phyloP scores from a whole-genome alignment of 192 early-diverging fungal species.

The Jimgerdemannia lactiflua region DNA sequence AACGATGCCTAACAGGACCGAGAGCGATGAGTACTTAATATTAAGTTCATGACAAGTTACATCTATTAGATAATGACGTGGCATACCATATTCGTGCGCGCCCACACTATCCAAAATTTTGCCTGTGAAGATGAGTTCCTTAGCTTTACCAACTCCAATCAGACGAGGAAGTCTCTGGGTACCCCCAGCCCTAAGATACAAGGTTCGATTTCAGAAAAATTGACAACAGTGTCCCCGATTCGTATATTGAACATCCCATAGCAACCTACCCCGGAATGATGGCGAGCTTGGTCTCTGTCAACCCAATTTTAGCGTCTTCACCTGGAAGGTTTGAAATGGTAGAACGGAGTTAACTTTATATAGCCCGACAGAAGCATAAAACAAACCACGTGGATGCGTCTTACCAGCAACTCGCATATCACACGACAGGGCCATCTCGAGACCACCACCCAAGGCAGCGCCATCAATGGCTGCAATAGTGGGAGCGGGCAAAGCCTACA shows the following conservation, averaged over 20 bases:
- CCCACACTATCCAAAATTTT: conserved; percentile 55
- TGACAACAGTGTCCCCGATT: neutral
- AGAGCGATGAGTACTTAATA: neutral
- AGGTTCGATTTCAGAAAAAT: neutral
- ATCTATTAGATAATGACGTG: conserved; percentile 14
- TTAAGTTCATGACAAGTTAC: neutral
- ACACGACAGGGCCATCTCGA: conserved; percentile 87
- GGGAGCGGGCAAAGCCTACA: conserved; percentile 78
- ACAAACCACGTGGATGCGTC: neutral
- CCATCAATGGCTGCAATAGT: conserved; percentile 96
- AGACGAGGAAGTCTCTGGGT: conserved; percentile 88
- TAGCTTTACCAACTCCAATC: conserved; percentile 83
- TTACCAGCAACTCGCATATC: conserved; percentile 86
- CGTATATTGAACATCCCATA: neutral
- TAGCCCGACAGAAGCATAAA: neutral
- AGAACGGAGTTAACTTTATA: conserved; percentile 2
- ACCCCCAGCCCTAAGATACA: conserved; percentile 75
- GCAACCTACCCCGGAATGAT: conserved; percentile 87
- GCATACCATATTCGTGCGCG: conserved; percentile 60
- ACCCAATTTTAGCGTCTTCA: conserved; percentile 71
- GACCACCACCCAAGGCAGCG: conserved; percentile 88
- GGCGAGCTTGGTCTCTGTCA: conserved; percentile 90
- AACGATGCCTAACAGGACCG: conserved; percentile 59
- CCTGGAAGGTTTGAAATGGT: conserved; percentile 20
- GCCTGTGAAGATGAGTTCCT: conserved; percentile 93